Evolutionary conservation across 768 basidiomycete genomes (phyloP).

Genomic region (Xerocomellus amylosporus): DNA sequence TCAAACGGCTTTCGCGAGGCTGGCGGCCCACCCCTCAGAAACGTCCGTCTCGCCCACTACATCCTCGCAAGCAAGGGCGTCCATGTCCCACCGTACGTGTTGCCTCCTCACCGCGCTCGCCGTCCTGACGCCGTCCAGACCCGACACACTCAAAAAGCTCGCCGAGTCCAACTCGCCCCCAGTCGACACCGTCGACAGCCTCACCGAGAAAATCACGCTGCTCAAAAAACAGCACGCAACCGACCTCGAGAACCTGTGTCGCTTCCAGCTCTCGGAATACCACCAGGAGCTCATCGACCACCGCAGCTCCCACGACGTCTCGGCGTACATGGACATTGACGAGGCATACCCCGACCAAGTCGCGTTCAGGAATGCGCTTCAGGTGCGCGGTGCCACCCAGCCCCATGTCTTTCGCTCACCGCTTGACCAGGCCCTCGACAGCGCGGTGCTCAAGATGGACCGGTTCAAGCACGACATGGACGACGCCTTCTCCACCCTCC

Average conservation of each 20-base stretch:
- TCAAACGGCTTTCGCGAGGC: conserved; percentile 27
- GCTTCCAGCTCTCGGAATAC: conserved; percentile 31
- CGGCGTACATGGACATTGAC: conserved; percentile 30
- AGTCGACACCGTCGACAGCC: conserved; percentile 25
- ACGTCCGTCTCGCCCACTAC: conserved; percentile 38
- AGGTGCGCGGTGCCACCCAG: conserved; percentile 8
- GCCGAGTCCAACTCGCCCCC: conserved; percentile 8
- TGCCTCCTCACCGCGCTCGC: background rate
- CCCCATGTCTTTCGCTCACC: background rate
- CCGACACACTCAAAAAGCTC: conserved; percentile 22
- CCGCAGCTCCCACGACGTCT: conserved; percentile 21
- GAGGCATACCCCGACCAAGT: conserved; percentile 24
- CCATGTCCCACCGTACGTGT: conserved; percentile 40
- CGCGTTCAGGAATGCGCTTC: conserved; percentile 24
- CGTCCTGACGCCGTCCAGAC: conserved; percentile 4
- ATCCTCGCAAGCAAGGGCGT: conserved; percentile 40
- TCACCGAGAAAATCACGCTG: conserved; percentile 29
- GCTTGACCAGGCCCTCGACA: conserved; percentile 20
- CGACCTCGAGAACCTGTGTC: conserved; percentile 32
- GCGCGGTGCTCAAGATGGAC: conserved; percentile 14
- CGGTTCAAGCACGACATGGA: conserved; percentile 25
- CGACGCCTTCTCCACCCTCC: conserved; percentile 28
- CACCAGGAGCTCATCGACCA: conserved; percentile 35
- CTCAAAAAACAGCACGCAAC: conserved; percentile 30
- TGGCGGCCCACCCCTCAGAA: conserved; percentile 16